Conservation (phyloP, 1,284 basidiomycete species). For the Sporisorium sorghi region DNA sequence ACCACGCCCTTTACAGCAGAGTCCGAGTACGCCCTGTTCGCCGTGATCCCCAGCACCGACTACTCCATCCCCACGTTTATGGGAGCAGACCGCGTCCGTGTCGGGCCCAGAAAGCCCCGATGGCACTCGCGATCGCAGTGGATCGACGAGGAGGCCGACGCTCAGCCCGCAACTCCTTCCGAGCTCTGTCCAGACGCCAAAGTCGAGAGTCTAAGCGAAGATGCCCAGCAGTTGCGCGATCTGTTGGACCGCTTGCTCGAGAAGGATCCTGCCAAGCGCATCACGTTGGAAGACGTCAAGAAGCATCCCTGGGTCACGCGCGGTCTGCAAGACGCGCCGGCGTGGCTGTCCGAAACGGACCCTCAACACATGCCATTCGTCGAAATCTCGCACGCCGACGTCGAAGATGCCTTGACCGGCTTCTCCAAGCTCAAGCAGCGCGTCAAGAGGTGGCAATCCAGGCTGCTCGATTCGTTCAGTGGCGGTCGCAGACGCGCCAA, state of each 20-base stretch:
- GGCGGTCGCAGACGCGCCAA: constrained; percentile 42
- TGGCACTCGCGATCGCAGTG: constrained; percentile 53
- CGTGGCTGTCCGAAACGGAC: constrained; percentile 84
- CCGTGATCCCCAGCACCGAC: constrained; percentile 82
- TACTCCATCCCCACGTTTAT: constrained; percentile 80
- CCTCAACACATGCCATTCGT: constrained; percentile 75
- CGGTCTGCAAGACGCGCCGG: constrained; percentile 75
- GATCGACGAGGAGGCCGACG: constrained; percentile 58
- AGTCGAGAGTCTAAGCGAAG: constrained; percentile 36
- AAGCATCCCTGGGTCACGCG: constrained; percentile 79
- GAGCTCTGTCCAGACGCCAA: constrained; percentile 41
- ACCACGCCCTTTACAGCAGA: constrained; percentile 77
- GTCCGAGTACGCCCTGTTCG: constrained; percentile 84
- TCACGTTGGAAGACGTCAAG: constrained; percentile 86
- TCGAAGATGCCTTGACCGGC: constrained; percentile 75
- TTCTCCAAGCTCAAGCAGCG: constrained; percentile 62
- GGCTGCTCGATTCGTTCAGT: constrained; percentile 50
- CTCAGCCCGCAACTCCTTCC: constrained; percentile 30
- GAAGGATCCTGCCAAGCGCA: constrained; percentile 83
- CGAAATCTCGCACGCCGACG: constrained; percentile 82
- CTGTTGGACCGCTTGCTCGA: constrained; percentile 82
- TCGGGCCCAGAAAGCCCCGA: constrained; percentile 55
- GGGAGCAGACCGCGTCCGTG: constrained; percentile 77
- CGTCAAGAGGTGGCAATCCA: constrained; percentile 60
- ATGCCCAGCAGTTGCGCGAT: constrained; percentile 73